Evolutionary conservation across 176 grass and related monocot genomes (phyloP), one percentile per base, ranked within the genome.

Genomic region (Poa pratensis): DNA sequence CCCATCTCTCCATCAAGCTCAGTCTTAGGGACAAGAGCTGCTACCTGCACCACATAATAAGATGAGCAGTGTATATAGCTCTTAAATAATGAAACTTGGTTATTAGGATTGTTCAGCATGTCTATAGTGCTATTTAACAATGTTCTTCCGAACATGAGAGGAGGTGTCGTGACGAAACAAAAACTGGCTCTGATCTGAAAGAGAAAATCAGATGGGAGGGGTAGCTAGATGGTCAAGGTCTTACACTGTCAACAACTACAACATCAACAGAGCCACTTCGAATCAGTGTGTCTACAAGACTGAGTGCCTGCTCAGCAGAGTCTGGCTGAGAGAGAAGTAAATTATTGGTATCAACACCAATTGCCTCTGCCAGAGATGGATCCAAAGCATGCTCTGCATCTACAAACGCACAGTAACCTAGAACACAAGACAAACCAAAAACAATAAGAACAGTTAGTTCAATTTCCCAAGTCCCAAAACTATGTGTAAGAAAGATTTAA

Each of bases 1-100:
- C 96, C 96, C 96, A 99, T 99, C 77, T 99, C 96, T 23, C 96
- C 96, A 90, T 99, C 91, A 78, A 99, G 93, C 63, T 99, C 96
- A 52, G 76, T 93, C 82, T 96, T 99, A 63, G 93, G 91, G 17
- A 99, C 96, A 86, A 99, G 93, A 73, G 96, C 96, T 71, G 96
- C 96, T 75, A 99, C 96, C 96, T 99, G 75, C 66, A 81, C 76
- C 55, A 61, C 27, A 51, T 15, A 92, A 72, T 79, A 69, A 75
- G 20, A 61, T 80, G 12, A 83, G 19, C n/a, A 51, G 46, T 75
- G 39, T 39, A 42, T 3, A 58, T 27, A 78, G 32, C 19, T 54
- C 43, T 46, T 9, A 72, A 77, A 78, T 1, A 20, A 69, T 42
- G 18, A 48, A 77, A 51, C 48, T 53, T 73, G 23, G 65, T 37